Evolutionary conservation across 129 eudicot genomes (phyloP).

Genomic region (Flaveria sonorensis): DNA sequence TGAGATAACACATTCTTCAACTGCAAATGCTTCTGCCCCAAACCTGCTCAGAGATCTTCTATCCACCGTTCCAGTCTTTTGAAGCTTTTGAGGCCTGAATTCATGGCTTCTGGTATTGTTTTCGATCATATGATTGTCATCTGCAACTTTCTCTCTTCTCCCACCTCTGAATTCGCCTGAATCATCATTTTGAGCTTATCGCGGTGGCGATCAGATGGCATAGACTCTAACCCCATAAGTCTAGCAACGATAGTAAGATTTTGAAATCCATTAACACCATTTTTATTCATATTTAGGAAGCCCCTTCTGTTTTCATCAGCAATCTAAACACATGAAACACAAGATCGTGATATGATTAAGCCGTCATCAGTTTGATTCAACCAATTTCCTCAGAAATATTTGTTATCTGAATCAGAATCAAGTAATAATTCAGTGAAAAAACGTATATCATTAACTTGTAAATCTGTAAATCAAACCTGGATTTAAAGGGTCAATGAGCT

Average conservation of each 20-base stretch:
- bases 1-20: conserved; percentile 62
- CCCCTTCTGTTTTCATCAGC: conserved; percentile 47
- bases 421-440: too few species aligned
- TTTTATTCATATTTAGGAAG: conserved; percentile 57
- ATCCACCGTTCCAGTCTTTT: conserved; percentile 56
- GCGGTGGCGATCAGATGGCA: conserved; percentile 50
- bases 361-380: too few species aligned
- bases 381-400: too few species aligned
- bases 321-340: conserved; percentile 40
- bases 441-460: too few species aligned
- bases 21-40: conserved; percentile 71
- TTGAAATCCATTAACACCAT: conserved; percentile 46
- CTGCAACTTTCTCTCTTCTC: conserved; percentile 29
- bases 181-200: conserved; percentile 41
- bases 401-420: too few species aligned
- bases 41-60: conserved; percentile 52
- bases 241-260: conserved; percentile 85
- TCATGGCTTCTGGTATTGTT: conserved; percentile 47
- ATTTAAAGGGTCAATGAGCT: too few species aligned
- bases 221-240: conserved; percentile 89
- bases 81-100: conserved; percentile 78
- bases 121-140: neutral
- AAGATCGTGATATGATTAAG: neutral
- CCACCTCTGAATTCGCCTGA: conserved; percentile 24
- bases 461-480: too few species aligned